Conservation (phyloP, 2,329 filamentous ascomycete species). For the Claviceps cyperi region DNA sequence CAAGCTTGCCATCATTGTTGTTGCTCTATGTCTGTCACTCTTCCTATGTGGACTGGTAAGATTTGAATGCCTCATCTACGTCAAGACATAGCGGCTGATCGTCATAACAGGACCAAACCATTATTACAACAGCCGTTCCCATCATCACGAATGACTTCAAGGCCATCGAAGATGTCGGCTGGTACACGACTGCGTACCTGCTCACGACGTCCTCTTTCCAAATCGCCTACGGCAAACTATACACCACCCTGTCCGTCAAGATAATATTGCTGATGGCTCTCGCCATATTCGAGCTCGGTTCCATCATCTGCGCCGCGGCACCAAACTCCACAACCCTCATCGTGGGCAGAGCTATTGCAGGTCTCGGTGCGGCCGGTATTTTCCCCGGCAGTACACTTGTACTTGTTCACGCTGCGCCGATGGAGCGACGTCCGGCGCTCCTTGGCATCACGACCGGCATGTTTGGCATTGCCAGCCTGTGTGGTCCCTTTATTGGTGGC, state of each 20-base stretch:
- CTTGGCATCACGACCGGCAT: background rate
- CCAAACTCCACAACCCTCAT: slow-evolving; percentile 26
- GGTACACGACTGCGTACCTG: background rate
- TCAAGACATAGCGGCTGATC: background rate
- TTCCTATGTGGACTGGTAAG: background rate
- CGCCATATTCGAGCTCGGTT: slow-evolving; percentile 38
- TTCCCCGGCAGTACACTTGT: slow-evolving; percentile 29
- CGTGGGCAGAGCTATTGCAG: slow-evolving; percentile 31
- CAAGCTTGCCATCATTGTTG: background rate
- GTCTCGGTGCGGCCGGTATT: slow-evolving; percentile 28
- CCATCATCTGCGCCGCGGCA: slow-evolving; percentile 30
- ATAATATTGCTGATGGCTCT: slow-evolving; percentile 28
- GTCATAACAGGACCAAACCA: background rate
- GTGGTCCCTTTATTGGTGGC: background rate
- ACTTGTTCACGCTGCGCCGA: slow-evolving; percentile 22
- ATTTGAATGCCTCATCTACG: background rate
- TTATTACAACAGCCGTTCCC: background rate
- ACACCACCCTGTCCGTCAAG: background rate
- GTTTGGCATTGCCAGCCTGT: background rate
- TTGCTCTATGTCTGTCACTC: background rate
- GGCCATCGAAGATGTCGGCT: background rate
- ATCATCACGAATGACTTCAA: background rate
- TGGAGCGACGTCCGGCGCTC: slow-evolving; percentile 6
- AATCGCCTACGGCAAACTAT: background rate
- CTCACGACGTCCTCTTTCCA: background rate